Base-by-base conservation (phyloP, 2,329 filamentous ascomycete species). In the Lomentospora prolificans region DNA sequence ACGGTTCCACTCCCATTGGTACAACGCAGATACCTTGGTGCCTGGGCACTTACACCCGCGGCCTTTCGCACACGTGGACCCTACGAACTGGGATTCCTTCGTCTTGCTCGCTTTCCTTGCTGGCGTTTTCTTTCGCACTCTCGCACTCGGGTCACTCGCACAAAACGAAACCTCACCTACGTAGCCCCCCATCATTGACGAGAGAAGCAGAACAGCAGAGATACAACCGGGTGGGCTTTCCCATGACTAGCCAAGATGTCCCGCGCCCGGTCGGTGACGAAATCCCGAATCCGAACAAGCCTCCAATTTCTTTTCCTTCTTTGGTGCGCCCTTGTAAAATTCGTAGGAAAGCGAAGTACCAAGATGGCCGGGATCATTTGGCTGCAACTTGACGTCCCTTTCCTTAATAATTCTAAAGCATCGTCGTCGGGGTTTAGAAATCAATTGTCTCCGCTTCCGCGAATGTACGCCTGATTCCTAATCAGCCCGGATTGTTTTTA, bases 21-120 rank as follows among this genome's bases (percentile, higher is more conserved):
- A 52, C 50, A 33, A 30, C n/a, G 50, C n/a, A 24, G 25, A 33
- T 52, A 52, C 50, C 50, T 52, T 51, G n/a, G 17, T 31, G 48
- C 48, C 25, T 33, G 30, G 30, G 12, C 30, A 33, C 30, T 17
- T n/a, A n/a, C 39, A 46, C 39, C 19, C 30, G 30, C 30, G 30
- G 30, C 30, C 30, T 12, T 7, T 12, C 7, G 12, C 30, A 33
- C 30, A 33, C 30, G 30, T 33, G 30, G 30, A 33, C 30, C 7
- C 30, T 33, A 7, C 30, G 14, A 36, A 36, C 8, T 36, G 31
- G 31, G 31, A 36, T 12, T 33, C 7, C 30, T 12, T 33, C 30
- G 30, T 33, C 30, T 33, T 6, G 30, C 30, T 33, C 30, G 30
- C 30, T 33, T 33, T 33, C n/a, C n/a, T n/a, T n/a, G n/a, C n/a